phyloP scores from a whole-genome alignment of 83 land plant species.

The Larix sibirica region DNA sequence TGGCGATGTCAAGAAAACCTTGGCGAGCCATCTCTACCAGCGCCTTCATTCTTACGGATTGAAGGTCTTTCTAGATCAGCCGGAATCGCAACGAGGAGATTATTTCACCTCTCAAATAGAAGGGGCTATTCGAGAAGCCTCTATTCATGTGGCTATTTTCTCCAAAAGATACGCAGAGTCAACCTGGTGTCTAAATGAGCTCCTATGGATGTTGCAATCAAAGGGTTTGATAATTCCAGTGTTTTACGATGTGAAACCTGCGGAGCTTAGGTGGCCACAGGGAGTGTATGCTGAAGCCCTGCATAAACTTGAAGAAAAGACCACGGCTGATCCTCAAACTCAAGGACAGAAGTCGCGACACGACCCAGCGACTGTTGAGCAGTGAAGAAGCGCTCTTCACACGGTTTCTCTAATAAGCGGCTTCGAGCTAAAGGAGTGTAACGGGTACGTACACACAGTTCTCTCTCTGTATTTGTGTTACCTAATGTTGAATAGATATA shows the following conservation, averaged over 20 bases:
- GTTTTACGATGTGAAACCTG: not conserved
- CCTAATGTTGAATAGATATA: not conserved
- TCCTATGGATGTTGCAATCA: not conserved
- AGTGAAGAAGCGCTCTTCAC: not conserved
- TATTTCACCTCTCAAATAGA: not conserved
- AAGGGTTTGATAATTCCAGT: not conserved
- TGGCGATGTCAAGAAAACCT: not conserved
- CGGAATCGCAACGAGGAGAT: not conserved
- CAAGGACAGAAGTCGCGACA: not conserved
- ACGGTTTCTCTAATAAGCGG: not conserved
- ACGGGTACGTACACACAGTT: too few species aligned
- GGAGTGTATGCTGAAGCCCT: not conserved
- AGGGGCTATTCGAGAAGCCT: not conserved
- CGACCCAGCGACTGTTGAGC: not conserved
- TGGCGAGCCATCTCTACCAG: not conserved
- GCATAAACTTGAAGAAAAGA: not conserved
- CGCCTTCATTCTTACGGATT: not conserved
- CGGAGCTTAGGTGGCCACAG: not conserved
- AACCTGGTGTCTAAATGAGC: not conserved
- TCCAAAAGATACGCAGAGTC: constrained; percentile 10
- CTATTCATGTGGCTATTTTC: not conserved
- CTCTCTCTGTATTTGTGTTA: not conserved
- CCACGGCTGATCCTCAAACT: too few species aligned
- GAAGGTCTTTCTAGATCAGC: constrained; percentile 4
- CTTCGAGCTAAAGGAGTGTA: not conserved